A percentile compares a stretch with the other conserved stretches of the same genome.
Evolutionary conservation across 495 filamentous ascomycete species (phyloP).

Genomic region (Cladorrhinum samala): DNA sequence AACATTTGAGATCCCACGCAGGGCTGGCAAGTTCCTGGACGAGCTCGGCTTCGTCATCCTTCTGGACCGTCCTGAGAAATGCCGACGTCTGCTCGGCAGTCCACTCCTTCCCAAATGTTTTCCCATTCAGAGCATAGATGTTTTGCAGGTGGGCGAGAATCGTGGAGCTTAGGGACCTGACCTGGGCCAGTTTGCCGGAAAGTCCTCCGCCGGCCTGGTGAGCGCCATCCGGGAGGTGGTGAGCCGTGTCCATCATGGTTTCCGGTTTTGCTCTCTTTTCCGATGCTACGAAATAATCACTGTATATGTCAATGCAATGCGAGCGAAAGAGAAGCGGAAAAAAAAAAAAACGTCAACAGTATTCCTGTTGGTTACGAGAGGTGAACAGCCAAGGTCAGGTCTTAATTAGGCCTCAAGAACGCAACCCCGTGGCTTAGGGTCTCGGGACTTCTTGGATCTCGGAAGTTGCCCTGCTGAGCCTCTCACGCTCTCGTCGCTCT

Average conservation of each 20-base stretch:
- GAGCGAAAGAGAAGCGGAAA: neutral
- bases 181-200: slow-evolving; percentile 19
- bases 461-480: neutral
- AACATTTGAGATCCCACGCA: slow-evolving; percentile 42
- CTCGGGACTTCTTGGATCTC: neutral
- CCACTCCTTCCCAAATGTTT: slow-evolving; percentile 31
- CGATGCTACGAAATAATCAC: neutral
- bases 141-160: slow-evolving; percentile 32
- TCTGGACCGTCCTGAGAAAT: slow-evolving; percentile 34
- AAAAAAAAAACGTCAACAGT: no score
- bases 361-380: no score
- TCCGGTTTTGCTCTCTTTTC: neutral
- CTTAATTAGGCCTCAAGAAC: slow-evolving; percentile 1
- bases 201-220: slow-evolving; percentile 36
- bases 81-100: slow-evolving; percentile 28
- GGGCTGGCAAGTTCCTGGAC: slow-evolving; percentile 12
- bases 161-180: slow-evolving; percentile 26
- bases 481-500: neutral
- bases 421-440: neutral
- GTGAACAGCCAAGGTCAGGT: slow-evolving; percentile 6
- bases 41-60: slow-evolving; percentile 26
- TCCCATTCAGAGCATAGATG: slow-evolving; percentile 23
- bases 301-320: neutral
- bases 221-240: slow-evolving; percentile 18
- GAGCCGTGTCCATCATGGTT: neutral